These are phyloP conservation scores for Colletotrichum musae DNA, from an alignment of 2,329 filamentous ascomycete genomes.

Conservation along the genomic window DNA sequence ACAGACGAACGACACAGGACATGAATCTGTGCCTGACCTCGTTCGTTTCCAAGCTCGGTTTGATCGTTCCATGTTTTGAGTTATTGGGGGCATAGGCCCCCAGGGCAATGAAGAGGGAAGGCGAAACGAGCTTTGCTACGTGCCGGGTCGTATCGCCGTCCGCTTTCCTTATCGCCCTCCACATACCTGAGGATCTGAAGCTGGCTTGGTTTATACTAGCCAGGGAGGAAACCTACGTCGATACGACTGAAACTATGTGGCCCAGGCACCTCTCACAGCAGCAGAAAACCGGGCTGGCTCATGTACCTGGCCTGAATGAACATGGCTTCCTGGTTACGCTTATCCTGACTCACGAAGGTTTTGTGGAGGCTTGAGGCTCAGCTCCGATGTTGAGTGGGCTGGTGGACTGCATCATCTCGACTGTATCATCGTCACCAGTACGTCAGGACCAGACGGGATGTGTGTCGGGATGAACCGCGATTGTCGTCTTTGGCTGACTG, in stretches of 20 bases:
- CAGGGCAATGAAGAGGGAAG: background rate
- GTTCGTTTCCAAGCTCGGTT: background rate
- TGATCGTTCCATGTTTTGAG: conserved; percentile 16
- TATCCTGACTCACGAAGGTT: conserved; percentile 10
- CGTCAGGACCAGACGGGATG: conserved; percentile 14
- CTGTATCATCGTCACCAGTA: conserved; percentile 6
- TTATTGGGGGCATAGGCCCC: conserved; percentile 12
- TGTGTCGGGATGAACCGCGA: conserved; percentile 18
- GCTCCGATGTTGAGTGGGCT: background rate
- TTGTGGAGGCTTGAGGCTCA: background rate
- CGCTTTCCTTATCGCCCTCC: background rate
- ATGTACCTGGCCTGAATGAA: background rate
- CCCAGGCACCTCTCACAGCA: background rate
- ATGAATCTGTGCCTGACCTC: background rate
- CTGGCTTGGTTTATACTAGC: background rate
- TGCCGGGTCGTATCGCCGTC: no score
- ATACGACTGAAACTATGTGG: conserved; percentile 11
- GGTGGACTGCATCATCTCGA: background rate
- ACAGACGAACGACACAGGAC: conserved; percentile 18
- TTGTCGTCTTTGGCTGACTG: background rate
- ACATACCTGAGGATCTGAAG: conserved; percentile 8
- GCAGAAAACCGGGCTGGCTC: background rate
- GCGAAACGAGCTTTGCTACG: conserved; percentile 6
- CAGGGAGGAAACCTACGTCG: background rate
- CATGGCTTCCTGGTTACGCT: background rate